Evolutionary conservation across 2,329 filamentous ascomycete genomes (phyloP), one percentile per base, ranked within the genome.

Genomic region (Cladobotryum mycophilum): DNA sequence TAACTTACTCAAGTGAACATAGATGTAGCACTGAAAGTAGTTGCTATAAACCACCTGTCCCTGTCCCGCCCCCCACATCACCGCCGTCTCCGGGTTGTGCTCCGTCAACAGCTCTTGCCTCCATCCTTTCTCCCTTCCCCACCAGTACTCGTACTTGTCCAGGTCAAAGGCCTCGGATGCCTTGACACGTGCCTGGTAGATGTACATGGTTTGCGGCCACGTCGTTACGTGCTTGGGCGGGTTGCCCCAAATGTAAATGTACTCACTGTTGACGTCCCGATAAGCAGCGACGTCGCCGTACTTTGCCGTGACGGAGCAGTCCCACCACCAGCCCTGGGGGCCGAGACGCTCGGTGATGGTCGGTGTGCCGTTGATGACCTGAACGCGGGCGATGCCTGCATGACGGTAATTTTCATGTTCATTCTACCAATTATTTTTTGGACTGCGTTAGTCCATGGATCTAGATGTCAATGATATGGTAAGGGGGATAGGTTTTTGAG

Each of bases 261-360:
- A 70, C 3, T 67, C 64, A 37, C 67, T 69, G n/a, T 60, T 55
- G 3, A 64, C 63, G 34, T 72, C 70, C 3, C 63, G 61, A 48
- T 71, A 70, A 2, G 67, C 62, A 1, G 64, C 61, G 2, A 67
- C 54, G 44, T 72, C 70, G 20, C 70, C 70, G 35, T 71, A 72
- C 7, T 66, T 67, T 6, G 70, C 55, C 4, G 53, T 57, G 8
- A 34, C 56, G 6, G 52, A 50, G 4, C 61, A 56, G 5, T 67
- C 55, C 70, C 68, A 72, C 70, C 69, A 72, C 46, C 63, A 68
- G 4, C 52, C 52, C 5, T 43, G 22, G 3, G 47, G 38, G 13
- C 52, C 52, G 2, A 53, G 48, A 13, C 70, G 65, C 41, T 66
- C 37, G 5, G 64, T 70, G 2, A 70, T 63, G 0, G 66, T 69